Evolutionary conservation across 2,329 filamentous ascomycete species (phyloP), one percentile per base, ranked within the genome.

Genomic region (Aspergillus sp.): DNA sequence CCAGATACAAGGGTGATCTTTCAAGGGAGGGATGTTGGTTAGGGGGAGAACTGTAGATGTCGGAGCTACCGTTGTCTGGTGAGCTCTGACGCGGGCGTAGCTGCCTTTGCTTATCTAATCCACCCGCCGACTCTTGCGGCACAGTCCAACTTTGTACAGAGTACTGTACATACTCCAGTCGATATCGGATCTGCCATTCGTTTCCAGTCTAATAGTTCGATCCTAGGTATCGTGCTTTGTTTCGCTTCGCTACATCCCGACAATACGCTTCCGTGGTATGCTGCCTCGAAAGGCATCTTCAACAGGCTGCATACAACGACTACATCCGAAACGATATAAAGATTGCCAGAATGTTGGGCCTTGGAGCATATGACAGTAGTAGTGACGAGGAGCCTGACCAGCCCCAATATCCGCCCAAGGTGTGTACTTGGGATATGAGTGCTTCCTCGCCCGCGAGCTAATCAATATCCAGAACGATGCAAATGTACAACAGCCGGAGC

Each of bases 291-390:
- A 29, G 9, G 25, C 25, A 10, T 38, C 16, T 16, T 38, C 34
- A 11, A 38, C 4, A n/a, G n/a, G 6, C 34, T 38, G 34, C 14
- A 38, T n/a, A 16, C 6, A 6, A 17, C 34, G 11, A n/a, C 34
- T 38, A 2, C 34, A 19, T 42, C 11, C 19, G 17, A n/a, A 43
- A 5, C 7, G 7, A 14, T 20, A 47, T 17, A 13, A 45, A 41
- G 31, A 55, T 46, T 42, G 49, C 47, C 55, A 62, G 56, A 45
- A 74, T 76, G 73, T 64, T 75, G 40, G 71, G 69, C 29, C 69
- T 78, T 14, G 72, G 63, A 20, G 69, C 64, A 32, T 78, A 78
- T 58, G 71, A 70, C 43, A 77, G 73, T 57, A 77, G 74, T 58
- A 75, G 72, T 54, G 75, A 76, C 42, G 75, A 77, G 50, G 74